Evolutionary conservation across 257 asterid species (phyloP).

Genomic region (Solanum ossicruentum): DNA sequence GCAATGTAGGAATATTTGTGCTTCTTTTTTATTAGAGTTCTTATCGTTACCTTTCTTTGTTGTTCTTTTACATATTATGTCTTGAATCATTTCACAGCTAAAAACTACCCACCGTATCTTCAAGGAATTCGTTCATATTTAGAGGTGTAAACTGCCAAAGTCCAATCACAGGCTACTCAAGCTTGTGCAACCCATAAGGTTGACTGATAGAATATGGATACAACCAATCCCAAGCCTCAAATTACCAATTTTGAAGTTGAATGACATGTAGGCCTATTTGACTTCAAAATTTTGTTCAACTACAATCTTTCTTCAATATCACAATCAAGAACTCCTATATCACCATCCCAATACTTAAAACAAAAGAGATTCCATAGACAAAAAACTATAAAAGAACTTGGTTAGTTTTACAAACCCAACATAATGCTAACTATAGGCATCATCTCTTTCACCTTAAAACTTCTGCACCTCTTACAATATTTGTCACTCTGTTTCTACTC

Average conservation of each 20-base stretch:
- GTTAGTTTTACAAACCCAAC: not conserved
- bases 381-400: not conserved
- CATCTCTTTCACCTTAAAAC: not conserved
- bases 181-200: not conserved
- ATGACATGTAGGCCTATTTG: not conserved
- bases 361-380: not conserved
- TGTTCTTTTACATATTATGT: not conserved
- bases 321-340: not conserved
- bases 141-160: not conserved
- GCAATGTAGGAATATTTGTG: not conserved
- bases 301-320: not conserved
- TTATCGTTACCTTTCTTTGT: not conserved
- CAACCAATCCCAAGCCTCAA: not conserved
- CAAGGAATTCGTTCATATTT: not conserved
- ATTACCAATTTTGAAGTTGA: not conserved
- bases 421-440: not conserved
- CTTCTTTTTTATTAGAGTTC: not conserved
- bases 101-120: not conserved
- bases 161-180: not conserved
- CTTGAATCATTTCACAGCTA: not conserved
- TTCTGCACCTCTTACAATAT: not conserved
- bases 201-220: not conserved
- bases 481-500: not conserved
- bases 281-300: not conserved
- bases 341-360: not conserved